Base-by-base conservation (phyloP, 495 filamentous ascomycete species). In the Cenococcum geophilum region DNA sequence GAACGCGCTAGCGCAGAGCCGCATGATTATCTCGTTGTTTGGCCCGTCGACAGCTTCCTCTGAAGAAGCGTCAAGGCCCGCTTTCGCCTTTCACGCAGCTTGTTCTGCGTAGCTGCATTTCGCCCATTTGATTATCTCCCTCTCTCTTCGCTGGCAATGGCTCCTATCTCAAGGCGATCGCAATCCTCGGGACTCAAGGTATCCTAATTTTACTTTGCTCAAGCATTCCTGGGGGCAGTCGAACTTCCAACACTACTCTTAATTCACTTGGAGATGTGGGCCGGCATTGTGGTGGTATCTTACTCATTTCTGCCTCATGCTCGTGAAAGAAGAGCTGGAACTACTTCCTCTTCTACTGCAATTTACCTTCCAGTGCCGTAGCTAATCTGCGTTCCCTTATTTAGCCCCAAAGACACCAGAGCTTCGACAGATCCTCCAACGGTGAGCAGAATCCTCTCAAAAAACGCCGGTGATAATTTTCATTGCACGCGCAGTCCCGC, bases 1-100 rank as follows among this genome's bases (percentile, higher is more conserved):
- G 49, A 52, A 25, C 49, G 49, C 40, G 40, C 40, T 45, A 45
- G 40, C 40, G 18, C 40, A 45, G 40, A 45, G 40, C 40, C 40
- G 40, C 40, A 16, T 45, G 40, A 45, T 14, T 45, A 10, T 45
- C 40, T 1, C 40, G 40, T 10, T 45, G 40, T 14, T 45, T 45
- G 18, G 40, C 40, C 40, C 2, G 40, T 16, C 40, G 18, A 45
- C 40, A 14, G 18, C 40, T 45, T 45, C 40, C 6, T 45, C 2
- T 18, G 40, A 45, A 18, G 40, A 45, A 18, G 3, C 40, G 27
- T 32, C 40, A 45, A 45, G 40, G 11, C 14, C 18, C 18, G 40
- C 40, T 16, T 18, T 18, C 18, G 40, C 40, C 40, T 45, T 18
- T 10, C 12, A 18, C 18, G 12, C 14, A 45, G 18, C 4, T 45